phyloP scores from a whole-genome alignment of 352 stramenopile species.

The Lagenidium sp. region DNA sequence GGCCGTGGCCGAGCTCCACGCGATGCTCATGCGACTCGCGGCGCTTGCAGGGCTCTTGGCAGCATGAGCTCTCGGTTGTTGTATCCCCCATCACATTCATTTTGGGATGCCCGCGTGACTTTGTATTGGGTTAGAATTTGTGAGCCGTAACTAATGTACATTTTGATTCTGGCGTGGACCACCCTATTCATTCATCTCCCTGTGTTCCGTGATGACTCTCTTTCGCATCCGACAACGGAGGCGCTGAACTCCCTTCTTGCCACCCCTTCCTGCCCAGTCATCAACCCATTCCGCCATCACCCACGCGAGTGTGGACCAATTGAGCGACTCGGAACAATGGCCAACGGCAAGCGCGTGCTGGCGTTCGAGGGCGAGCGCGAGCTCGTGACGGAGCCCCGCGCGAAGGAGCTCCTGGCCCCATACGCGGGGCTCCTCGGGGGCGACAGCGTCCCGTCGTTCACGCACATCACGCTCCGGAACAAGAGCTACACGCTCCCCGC shows the following conservation, averaged over 20 bases:
- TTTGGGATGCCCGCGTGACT: neutral
- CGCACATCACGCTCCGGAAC: slow-evolving; percentile 81
- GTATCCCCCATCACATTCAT: no score
- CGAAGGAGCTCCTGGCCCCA: slow-evolving; percentile 50
- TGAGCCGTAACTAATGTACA: no score
- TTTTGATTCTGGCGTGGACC: no score
- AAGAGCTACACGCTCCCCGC: slow-evolving; percentile 84
- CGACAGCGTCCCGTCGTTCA: slow-evolving; percentile 28
- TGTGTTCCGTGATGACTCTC: no score
- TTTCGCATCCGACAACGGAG: no score
- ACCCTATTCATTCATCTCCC: no score
- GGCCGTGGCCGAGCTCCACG: neutral
- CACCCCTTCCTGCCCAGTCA: no score
- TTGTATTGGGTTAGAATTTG: no score
- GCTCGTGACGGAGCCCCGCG: slow-evolving; percentile 62
- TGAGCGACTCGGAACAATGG: no score
- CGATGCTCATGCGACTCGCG: neutral
- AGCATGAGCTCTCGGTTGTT: neutral
- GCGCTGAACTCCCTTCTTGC: no score
- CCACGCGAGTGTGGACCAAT: no score
- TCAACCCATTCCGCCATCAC: neutral
- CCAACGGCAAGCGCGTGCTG: slow-evolving; percentile 17
- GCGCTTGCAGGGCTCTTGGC: slow-evolving; percentile 1
- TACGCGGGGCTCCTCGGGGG: slow-evolving; percentile 25
- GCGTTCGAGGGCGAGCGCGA: slow-evolving; percentile 73